Evolutionary conservation across 805 yeast species (phyloP).

Genomic region (Crinitomyces ghanaensis): DNA sequence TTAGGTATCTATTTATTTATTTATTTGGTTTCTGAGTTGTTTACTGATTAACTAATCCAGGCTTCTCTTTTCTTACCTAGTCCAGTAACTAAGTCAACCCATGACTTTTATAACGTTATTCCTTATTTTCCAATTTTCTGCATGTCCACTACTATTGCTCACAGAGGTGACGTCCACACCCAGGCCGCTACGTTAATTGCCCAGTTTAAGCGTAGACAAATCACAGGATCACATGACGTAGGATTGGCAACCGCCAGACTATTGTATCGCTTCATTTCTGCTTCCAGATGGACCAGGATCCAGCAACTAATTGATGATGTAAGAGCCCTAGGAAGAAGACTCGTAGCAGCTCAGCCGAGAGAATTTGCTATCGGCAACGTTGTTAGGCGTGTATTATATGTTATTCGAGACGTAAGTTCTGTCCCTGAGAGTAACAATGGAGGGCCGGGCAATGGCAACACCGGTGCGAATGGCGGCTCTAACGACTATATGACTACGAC

Average conservation of each 20-base stretch:
- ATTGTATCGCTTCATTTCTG: constrained; percentile 77
- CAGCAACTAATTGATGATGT: constrained; percentile 62
- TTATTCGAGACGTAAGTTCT: constrained; percentile 83
- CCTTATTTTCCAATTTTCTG: too few species aligned
- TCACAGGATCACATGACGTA: constrained; percentile 66
- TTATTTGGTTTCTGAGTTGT: too few species aligned
- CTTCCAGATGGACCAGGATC: constrained; percentile 75
- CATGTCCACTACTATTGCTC: too few species aligned
- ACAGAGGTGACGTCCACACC: constrained; percentile 22
- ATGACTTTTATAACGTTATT: too few species aligned
- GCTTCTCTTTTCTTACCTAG: too few species aligned
- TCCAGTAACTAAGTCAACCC: too few species aligned
- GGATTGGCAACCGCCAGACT: constrained; percentile 84
- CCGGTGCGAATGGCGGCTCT: constrained; percentile 19
- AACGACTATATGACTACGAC: constrained; percentile 16
- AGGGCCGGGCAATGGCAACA: constrained; percentile 35
- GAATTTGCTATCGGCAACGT: constrained; percentile 86
- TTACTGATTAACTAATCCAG: too few species aligned
- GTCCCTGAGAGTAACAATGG: too few species aligned
- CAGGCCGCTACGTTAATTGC: constrained; percentile 23
- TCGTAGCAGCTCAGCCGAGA: constrained; percentile 71
- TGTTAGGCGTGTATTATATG: constrained; percentile 75
- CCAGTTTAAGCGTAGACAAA: constrained; percentile 67
- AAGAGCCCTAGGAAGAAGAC: constrained; percentile 56
- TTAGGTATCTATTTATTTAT: too few species aligned